Percentiles rank a stretch among this genome's conserved stretches.
phyloP scores from a whole-genome alignment of 225 moss, liverwort and hornwort species.

The Marchantia paleacea region DNA sequence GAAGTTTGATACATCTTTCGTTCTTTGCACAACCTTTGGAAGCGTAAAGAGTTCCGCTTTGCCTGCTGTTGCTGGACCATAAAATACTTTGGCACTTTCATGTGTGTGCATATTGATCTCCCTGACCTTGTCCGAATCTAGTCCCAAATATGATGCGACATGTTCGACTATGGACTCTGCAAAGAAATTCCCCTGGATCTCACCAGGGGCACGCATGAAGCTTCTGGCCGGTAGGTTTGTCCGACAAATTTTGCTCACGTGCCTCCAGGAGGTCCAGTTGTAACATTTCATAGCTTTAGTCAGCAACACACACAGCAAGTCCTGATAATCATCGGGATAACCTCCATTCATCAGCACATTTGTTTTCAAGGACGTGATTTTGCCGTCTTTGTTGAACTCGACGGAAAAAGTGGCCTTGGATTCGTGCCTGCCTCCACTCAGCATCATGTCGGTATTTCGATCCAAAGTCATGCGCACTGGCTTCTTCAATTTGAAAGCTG shows the following conservation, averaged over 20 bases:
- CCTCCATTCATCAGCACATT: constrained; percentile 50
- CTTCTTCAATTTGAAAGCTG: constrained; percentile 53
- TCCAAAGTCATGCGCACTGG: constrained; percentile 61
- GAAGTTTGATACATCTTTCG: constrained; percentile 53
- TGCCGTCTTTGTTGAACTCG: constrained; percentile 66
- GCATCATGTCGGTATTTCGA: constrained; percentile 63
- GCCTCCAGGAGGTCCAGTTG: constrained; percentile 53
- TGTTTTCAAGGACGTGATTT: constrained; percentile 46
- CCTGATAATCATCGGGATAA: constrained; percentile 28
- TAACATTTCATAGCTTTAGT: constrained; percentile 38
- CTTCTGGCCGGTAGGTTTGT: constrained; percentile 54
- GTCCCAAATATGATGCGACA: constrained; percentile 64
- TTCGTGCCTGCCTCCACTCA: constrained; percentile 47
- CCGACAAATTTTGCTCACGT: constrained; percentile 44
- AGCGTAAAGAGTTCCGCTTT: constrained; percentile 37
- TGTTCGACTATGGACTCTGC: constrained; percentile 62
- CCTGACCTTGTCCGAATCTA: constrained; percentile 47
- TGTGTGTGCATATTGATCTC: constrained; percentile 65
- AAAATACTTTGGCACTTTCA: constrained; percentile 42
- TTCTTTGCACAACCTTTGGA: constrained; percentile 49
- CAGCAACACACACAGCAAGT: neutral
- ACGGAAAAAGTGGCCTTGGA: constrained; percentile 47
- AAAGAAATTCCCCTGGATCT: constrained; percentile 62
- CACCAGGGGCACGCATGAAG: constrained; percentile 65
- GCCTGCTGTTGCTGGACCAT: constrained; percentile 21